Conservation (phyloP, 176 grass and related monocot genomes). For the bread wheat (Triticum aestivum) region IWGSC_CS_RefSeq_v2.1 NC_057812.1:234238926-234239425, state of each 20-base stretch:
- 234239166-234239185: conserved; percentile 59
- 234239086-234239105: conserved; percentile 32
- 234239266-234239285: conserved; percentile 59
- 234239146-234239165: conserved; percentile 34
- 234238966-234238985: neutral
- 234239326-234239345: conserved; percentile 16
- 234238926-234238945: conserved; percentile 15
- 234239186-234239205: conserved; percentile 54
- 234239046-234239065: conserved; percentile 7
- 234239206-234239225: conserved; percentile 35
- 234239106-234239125: neutral
- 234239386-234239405: neutral
- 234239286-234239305: conserved; percentile 62
- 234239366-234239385: conserved; percentile 33
- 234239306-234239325: conserved; percentile 37
- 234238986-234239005: neutral
- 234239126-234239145: conserved; percentile 38
- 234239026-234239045: neutral
- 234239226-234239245: conserved; percentile 17
- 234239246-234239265: conserved; percentile 43
- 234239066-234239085: conserved; percentile 56
- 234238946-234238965: neutral
- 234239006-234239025: neutral
- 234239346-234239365: conserved; percentile 37
- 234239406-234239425: neutral